Conservation (phyloP, 2,329 filamentous ascomycete species). For the Ophiostoma pallidulum region DNA sequence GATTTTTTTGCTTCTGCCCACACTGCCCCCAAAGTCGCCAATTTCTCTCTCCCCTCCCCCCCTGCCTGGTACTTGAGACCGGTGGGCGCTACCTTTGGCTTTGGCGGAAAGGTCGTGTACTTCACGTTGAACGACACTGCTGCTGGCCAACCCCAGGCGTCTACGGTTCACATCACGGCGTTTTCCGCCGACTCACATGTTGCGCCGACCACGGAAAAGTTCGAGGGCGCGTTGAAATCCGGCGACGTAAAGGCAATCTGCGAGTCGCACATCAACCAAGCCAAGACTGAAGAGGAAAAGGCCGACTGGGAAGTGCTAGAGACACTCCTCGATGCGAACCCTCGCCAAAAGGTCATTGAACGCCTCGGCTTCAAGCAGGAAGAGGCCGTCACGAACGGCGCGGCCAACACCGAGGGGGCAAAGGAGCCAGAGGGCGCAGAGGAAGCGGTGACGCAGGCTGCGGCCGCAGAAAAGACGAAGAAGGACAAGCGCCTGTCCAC, state of each 20-base stretch:
- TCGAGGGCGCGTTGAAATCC: constrained; percentile 70
- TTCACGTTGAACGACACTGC: constrained; percentile 53
- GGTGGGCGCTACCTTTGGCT: constrained; percentile 81
- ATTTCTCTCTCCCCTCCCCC: constrained; percentile 76
- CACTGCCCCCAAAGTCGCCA: constrained; percentile 79
- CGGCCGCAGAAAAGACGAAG: constrained; percentile 35
- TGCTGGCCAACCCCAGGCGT: constrained; percentile 55
- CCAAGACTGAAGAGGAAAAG: constrained; percentile 82
- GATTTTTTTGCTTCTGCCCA: constrained; percentile 96
- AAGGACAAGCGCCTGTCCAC: constrained; percentile 60
- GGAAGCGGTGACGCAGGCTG: constrained; percentile 20
- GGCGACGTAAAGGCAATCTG: constrained; percentile 75
- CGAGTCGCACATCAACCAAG: constrained; percentile 63
- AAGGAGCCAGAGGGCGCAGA: constrained; percentile 23
- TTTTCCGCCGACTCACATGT: constrained; percentile 83
- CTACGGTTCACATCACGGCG: constrained; percentile 74
- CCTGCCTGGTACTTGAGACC: constrained; percentile 88
- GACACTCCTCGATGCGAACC: constrained; percentile 74
- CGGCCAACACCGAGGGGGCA: constrained; percentile 27
- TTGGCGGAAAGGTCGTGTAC: constrained; percentile 82
- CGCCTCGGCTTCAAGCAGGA: constrained; percentile 78
- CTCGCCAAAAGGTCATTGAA: constrained; percentile 76
- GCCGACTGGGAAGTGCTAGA: constrained; percentile 93
- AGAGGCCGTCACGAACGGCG: constrained; percentile 34
- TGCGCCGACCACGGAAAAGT: constrained; percentile 73